Conservation (phyloP, 805 yeast species). For the Candida ovalis region DNA sequence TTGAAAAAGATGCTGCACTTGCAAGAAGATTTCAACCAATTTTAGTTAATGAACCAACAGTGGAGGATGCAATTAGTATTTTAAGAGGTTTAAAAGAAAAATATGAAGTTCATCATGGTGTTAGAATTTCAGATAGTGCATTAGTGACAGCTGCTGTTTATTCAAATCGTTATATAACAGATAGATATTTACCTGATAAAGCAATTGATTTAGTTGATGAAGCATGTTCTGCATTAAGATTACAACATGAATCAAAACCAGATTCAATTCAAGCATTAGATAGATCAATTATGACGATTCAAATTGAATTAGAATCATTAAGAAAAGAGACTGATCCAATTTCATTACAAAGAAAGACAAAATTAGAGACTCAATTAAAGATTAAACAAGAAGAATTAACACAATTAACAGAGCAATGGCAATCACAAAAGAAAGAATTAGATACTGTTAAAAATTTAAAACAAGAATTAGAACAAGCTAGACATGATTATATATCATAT, state of each 20-base stretch:
- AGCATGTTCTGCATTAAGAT: conserved; percentile 90
- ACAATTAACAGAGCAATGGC: conserved; percentile 83
- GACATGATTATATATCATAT: conserved; percentile 73
- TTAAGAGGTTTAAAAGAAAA: conserved; percentile 90
- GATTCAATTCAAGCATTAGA: conserved; percentile 89
- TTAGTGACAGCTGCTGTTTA: conserved; percentile 90
- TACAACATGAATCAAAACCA: conserved; percentile 96
- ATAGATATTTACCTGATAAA: conserved; percentile 89
- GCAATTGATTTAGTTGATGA: conserved; percentile 97
- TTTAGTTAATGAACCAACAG: conserved; percentile 79
- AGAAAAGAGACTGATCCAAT: conserved; percentile 88
- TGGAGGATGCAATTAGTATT: conserved; percentile 86
- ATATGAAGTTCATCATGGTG: conserved; percentile 98
- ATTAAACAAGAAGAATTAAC: conserved; percentile 60
- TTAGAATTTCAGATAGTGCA: conserved; percentile 87
- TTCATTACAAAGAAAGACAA: conserved; percentile 73
- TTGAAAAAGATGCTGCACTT: conserved; percentile 94
- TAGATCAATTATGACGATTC: conserved; percentile 86
- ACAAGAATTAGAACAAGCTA: conserved; percentile 78
- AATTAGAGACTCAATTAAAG: conserved; percentile 64
- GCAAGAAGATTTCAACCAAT: conserved; percentile 94
- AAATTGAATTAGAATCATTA: conserved; percentile 90
- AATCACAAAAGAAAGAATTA: conserved; percentile 69
- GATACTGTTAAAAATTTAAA: conserved; percentile 78
- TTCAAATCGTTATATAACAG: conserved; percentile 86